Evolutionary conservation across 148 eudicot genomes (phyloP).

Genomic region (Silene uniflora): DNA sequence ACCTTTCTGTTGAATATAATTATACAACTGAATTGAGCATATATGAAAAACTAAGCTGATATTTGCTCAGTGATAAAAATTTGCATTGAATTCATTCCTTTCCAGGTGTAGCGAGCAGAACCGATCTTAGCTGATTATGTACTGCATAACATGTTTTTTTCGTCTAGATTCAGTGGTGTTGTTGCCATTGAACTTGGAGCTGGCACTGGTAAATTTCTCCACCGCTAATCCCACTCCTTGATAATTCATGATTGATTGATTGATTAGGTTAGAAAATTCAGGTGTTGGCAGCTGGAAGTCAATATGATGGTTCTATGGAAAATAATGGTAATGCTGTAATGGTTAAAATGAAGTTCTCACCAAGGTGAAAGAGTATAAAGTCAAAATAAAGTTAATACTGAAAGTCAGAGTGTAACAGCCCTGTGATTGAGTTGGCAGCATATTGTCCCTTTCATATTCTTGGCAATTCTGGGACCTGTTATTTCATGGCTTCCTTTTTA

Average conservation of each 20-base stretch:
- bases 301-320: not conserved
- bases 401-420: not conserved
- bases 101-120: slow-evolving; percentile 94
- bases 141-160: slow-evolving; percentile 60
- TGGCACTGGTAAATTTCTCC: slow-evolving; percentile 68
- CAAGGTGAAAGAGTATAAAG: not conserved
- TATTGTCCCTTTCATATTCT: slow-evolving; percentile 4
- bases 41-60: not conserved
- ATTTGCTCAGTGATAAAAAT: too few species aligned
- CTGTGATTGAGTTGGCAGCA: not conserved
- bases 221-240: not conserved
- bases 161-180: slow-evolving; percentile 54
- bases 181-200: slow-evolving; percentile 89
- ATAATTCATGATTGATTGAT: slow-evolving; percentile 11
- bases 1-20: not conserved
- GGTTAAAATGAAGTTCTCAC: not conserved
- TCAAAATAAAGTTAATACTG: not conserved
- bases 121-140: slow-evolving; percentile 74
- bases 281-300: not conserved
- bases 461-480: not conserved
- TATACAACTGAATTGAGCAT: not conserved
- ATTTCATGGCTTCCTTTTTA: not conserved
- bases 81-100: too few species aligned
- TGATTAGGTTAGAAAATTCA: not conserved
- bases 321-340: not conserved